These are phyloP conservation scores for Desmodesmus armatus DNA, from an alignment of 139 green algal genomes.

Conservation along the genomic window DNA sequence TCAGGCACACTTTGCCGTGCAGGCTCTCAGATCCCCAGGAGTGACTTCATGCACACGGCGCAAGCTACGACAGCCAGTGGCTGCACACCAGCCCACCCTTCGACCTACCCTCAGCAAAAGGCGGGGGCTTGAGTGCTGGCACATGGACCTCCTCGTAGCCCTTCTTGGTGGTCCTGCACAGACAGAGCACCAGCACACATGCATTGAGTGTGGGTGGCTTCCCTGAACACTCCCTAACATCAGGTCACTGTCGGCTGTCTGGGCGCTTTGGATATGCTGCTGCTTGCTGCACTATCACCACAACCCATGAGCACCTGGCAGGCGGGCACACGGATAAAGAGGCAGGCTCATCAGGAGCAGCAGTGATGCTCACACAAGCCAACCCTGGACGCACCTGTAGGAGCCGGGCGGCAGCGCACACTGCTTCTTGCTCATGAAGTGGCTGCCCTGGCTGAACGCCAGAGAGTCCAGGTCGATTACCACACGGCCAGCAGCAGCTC, in stretches of 20 bases:
- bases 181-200: too few species aligned
- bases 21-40: too few species aligned
- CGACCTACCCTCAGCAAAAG: slow-evolving; percentile 84
- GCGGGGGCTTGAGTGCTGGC: slow-evolving; percentile 93
- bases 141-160: slow-evolving; percentile 99
- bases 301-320: neutral
- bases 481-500: slow-evolving; percentile 66
- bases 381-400: slow-evolving; percentile 27
- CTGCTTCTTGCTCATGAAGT: slow-evolving; percentile 93
- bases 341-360: neutral
- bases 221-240: too few species aligned
- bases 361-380: neutral
- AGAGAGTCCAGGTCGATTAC: slow-evolving; percentile 91
- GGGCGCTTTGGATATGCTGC: too few species aligned
- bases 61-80: too few species aligned
- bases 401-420: slow-evolving; percentile 84
- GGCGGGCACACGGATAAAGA: too few species aligned
- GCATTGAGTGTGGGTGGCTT: too few species aligned
- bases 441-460: slow-evolving; percentile 80
- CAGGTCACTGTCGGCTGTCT: too few species aligned
- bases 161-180: slow-evolving; percentile 69
- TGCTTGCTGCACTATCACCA: too few species aligned
- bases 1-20: too few species aligned
- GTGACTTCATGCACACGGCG: too few species aligned
- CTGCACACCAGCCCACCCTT: slow-evolving; percentile 48